Conservation (phyloP, 2,329 filamentous ascomycete genomes). For the Aspergillus bombycis region DNA sequence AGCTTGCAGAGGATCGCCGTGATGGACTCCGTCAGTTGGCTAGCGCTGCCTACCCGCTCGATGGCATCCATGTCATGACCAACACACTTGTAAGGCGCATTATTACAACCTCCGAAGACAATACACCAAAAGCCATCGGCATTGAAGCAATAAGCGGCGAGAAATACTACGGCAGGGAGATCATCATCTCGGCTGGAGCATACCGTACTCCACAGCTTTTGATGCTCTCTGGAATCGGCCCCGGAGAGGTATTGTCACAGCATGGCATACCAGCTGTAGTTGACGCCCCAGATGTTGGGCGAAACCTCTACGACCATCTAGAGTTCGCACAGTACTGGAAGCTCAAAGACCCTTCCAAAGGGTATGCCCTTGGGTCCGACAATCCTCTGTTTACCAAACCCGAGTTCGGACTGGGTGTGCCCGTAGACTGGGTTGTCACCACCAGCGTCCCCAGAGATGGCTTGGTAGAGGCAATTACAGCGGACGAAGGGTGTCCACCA, state of each 20-base stretch:
- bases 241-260: slow-evolving; percentile 25
- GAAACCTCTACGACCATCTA: slow-evolving; percentile 17
- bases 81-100: slow-evolving; percentile 13
- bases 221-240: slow-evolving; percentile 36
- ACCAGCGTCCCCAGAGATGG: slow-evolving; percentile 8
- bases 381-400: slow-evolving; percentile 14
- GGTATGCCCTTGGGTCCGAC: slow-evolving; percentile 19
- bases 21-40: slow-evolving; percentile 13
- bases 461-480: slow-evolving; percentile 1
- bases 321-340: slow-evolving; percentile 18
- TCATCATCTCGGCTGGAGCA: slow-evolving; percentile 47
- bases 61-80: slow-evolving; percentile 9
- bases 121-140: background rate
- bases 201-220: slow-evolving; percentile 47
- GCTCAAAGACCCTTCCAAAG: slow-evolving; percentile 20
- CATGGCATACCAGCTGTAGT: slow-evolving; percentile 29
- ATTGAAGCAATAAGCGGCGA: background rate
- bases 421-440: slow-evolving; percentile 21
- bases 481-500: background rate
- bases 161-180: slow-evolving; percentile 36
- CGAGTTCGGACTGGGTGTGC: slow-evolving; percentile 9
- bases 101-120: background rate
- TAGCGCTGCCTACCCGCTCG: slow-evolving; percentile 12
- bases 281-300: slow-evolving; percentile 16
- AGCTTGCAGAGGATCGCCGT: slow-evolving; percentile 12